Conservation (phyloP, 441 rosid species). For the Flueggea neowawraea region DNA sequence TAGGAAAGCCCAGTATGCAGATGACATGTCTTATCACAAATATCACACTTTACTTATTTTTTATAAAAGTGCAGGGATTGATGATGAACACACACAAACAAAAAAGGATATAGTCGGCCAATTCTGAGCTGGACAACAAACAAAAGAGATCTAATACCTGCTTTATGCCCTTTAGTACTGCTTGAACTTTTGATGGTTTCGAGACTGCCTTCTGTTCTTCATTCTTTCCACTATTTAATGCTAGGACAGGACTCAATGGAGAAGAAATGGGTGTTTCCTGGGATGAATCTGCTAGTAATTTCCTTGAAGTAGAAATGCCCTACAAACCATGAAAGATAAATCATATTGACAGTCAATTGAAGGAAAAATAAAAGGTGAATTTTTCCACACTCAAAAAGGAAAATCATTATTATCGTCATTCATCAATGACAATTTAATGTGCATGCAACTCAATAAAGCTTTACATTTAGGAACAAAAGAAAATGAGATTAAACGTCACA, state of each 20-base stretch:
- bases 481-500: too few species aligned
- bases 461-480: too few species aligned
- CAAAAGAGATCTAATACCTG: slow-evolving; percentile 36
- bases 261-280: slow-evolving; percentile 61
- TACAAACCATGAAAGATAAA: too few species aligned
- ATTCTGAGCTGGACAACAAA: background rate
- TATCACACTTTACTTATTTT: too few species aligned
- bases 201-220: slow-evolving; percentile 55
- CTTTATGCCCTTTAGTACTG: slow-evolving; percentile 76
- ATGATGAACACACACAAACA: background rate
- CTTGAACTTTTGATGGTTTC: slow-evolving; percentile 73
- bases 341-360: too few species aligned
- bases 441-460: background rate
- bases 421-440: background rate
- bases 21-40: background rate
- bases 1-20: too few species aligned
- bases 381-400: slow-evolving; percentile 35
- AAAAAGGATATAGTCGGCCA: background rate
- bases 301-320: slow-evolving; percentile 54
- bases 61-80: too few species aligned
- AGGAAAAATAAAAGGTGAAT: too few species aligned
- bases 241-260: slow-evolving; percentile 62
- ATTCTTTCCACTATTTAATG: slow-evolving; percentile 46
- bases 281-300: slow-evolving; percentile 37
- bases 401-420: background rate